A percentile compares a stretch with the other conserved stretches of the same genome.
Conservation (phyloP, 805 yeast genomes). For the Myxozyma melibiosi region DNA sequence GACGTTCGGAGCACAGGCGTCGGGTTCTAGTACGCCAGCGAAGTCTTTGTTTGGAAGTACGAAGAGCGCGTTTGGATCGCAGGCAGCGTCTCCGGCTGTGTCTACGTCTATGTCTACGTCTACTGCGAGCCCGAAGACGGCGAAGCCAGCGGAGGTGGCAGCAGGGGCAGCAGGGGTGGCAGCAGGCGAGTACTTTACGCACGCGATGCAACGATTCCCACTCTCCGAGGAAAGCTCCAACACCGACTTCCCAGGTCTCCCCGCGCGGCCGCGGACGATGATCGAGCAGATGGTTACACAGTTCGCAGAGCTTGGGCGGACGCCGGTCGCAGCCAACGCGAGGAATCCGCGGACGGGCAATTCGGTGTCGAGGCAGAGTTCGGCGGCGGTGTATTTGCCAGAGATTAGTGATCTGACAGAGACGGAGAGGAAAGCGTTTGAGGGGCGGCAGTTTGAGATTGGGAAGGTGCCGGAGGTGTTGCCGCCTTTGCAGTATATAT, state of each 20-base stretch:
- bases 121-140: not conserved
- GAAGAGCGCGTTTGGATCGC: not conserved
- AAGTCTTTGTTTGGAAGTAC: not conserved
- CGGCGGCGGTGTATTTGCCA: conserved; percentile 17
- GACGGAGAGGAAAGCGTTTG: conserved; percentile 26
- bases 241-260: conserved; percentile 10
- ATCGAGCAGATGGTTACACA: conserved; percentile 15
- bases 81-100: not conserved
- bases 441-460: conserved; percentile 51
- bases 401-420: conserved; percentile 15
- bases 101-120: not conserved
- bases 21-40: too few relatives aligned
- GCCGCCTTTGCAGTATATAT: conserved; percentile 55
- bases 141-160: not conserved
- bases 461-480: conserved; percentile 73
- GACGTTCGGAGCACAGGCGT: not conserved
- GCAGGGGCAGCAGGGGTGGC: not conserved
- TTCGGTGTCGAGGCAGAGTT: conserved; percentile 3
- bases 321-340: not conserved
- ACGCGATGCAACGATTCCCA: conserved; percentile 17
- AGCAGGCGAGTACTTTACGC: conserved; percentile 8
- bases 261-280: conserved; percentile 21
- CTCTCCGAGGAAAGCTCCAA: not conserved
- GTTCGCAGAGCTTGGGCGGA: not conserved
- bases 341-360: conserved; percentile 10